Evolutionary conservation across 345 rosid species (phyloP), one percentile per base, ranked within the genome.

Genomic region (Anacardium occidentale): DNA sequence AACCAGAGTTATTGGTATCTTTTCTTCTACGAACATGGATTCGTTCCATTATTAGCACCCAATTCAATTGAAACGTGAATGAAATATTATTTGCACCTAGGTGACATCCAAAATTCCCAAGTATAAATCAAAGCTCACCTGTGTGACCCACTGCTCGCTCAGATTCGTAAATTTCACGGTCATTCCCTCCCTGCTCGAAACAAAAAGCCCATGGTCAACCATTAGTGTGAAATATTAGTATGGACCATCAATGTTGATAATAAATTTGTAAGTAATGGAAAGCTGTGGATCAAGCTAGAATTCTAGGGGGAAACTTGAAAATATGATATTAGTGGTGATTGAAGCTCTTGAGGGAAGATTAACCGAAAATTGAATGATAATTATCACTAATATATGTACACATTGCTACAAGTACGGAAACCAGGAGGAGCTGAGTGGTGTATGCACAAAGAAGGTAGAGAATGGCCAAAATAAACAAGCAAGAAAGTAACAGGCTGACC

Each of bases 151-250:
- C 76, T 24, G 98, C 91, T 78, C 73, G 82, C 61, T 87, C 90
- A n/a, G 98, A 94, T 76, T 88, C 94, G 68, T 70, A 94, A 47
- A 94, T 94, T 78, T 94, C 98, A 68, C 89, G 79, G 79, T 94
- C 98, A 9, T 91, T 94, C 67, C 98, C 98, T 71, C 97, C 98
- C 97, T 94, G 86, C n/a, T 71, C 56, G 80, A 64, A 71, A 62
- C 66, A 42, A 21, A 32, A 47, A 45, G 63, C 12, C 65, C 50
- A 75, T 68, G 55, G 32, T 26, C 61, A 37, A n/a, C 21, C 37
- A 10, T 73, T 56, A 58, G 64, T 55, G 3, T 29, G 32, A 29
- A 29, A 29, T 29, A 59, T 14, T 26, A 2, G 26, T 4, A 59
- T 59, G 20, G 5, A 10, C 18, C 10, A 7, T 26, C 53, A 26